A percentile compares a stretch with the other conserved stretches of the same genome.
phyloP scores from a whole-genome alignment of 306 rosid genomes.

The Vigna radiata region DNA sequence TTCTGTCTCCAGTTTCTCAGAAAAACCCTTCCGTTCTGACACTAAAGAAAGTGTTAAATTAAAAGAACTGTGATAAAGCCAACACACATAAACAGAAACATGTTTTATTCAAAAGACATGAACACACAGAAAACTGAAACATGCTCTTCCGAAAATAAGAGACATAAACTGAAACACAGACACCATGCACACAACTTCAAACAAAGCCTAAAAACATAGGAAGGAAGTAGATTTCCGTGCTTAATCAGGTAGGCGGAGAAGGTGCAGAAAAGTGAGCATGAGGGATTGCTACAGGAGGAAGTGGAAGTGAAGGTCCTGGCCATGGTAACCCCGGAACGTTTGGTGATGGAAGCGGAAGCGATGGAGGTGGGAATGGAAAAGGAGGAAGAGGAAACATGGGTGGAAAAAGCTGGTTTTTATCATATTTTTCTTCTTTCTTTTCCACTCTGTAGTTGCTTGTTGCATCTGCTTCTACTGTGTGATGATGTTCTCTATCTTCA shows the following conservation, averaged over 20 bases:
- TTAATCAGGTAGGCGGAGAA: not conserved
- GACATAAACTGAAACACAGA: too few species aligned
- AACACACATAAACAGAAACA: too few species aligned
- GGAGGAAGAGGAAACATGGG: not conserved
- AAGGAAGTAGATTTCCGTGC: not conserved
- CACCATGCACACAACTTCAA: too few species aligned
- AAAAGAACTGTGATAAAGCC: too few species aligned
- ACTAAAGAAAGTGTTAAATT: too few species aligned
- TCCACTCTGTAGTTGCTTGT: not conserved
- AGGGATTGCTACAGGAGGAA: not conserved
- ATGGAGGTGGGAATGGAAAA: not conserved
- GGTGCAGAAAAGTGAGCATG: not conserved
- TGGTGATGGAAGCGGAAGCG: conserved; percentile 27
- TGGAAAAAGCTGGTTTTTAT: not conserved
- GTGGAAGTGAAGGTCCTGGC: not conserved
- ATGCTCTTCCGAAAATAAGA: too few species aligned
- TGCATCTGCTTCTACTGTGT: conserved; percentile 3
- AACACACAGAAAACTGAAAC: too few species aligned
- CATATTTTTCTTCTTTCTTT: not conserved
- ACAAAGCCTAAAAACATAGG: too few species aligned
- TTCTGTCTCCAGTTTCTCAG: too few species aligned
- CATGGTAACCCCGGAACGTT: conserved; percentile 8
- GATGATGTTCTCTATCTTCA: not conserved
- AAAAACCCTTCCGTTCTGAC: too few species aligned
- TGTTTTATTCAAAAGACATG: too few species aligned